phyloP scores from a whole-genome alignment of 768 basidiomycete species.

The Galerina sulciceps region DNA sequence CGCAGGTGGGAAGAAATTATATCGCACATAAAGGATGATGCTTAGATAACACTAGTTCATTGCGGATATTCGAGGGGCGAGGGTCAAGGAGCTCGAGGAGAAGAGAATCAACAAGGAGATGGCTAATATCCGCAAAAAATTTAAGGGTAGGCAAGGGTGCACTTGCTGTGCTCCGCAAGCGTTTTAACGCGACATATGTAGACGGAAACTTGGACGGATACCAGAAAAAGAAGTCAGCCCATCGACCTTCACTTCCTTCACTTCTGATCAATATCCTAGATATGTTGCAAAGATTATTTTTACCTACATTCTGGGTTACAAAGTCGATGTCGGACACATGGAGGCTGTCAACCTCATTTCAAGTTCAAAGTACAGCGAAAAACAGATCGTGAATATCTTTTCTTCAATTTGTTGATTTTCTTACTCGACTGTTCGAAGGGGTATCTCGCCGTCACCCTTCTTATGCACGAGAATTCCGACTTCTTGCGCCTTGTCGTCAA shows the following conservation, averaged over 20 bases:
- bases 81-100: slow-evolving; percentile 96
- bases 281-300: slow-evolving; percentile 99
- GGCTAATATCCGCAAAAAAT: slow-evolving; percentile 99
- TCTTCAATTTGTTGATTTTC: not conserved
- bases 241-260: not conserved
- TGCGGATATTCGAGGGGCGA: slow-evolving; percentile 95
- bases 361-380: slow-evolving; percentile 94
- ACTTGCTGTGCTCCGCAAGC: not conserved
- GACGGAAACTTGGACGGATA: slow-evolving; percentile 89
- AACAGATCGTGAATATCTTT: slow-evolving; percentile 83
- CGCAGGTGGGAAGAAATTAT: slow-evolving; percentile 67
- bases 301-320: slow-evolving; percentile 98
- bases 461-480: slow-evolving; percentile 99
- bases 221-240: slow-evolving; percentile 86
- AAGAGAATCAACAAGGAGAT: slow-evolving; percentile 99
- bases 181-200: slow-evolving; percentile 28
- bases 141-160: slow-evolving; percentile 72
- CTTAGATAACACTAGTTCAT: slow-evolving; percentile 73
- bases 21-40: not conserved
- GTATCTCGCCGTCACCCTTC: slow-evolving; percentile 93
- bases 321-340: slow-evolving; percentile 99
- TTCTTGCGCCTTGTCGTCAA: slow-evolving; percentile 96
- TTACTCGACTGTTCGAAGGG: slow-evolving; percentile 57
- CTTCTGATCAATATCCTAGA: slow-evolving; percentile 41
- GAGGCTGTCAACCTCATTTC: slow-evolving; percentile 98